These are phyloP conservation scores for Neonectria ditissima DNA, from an alignment of 2,329 filamentous ascomycete species.

Conservation along the genomic window DNA sequence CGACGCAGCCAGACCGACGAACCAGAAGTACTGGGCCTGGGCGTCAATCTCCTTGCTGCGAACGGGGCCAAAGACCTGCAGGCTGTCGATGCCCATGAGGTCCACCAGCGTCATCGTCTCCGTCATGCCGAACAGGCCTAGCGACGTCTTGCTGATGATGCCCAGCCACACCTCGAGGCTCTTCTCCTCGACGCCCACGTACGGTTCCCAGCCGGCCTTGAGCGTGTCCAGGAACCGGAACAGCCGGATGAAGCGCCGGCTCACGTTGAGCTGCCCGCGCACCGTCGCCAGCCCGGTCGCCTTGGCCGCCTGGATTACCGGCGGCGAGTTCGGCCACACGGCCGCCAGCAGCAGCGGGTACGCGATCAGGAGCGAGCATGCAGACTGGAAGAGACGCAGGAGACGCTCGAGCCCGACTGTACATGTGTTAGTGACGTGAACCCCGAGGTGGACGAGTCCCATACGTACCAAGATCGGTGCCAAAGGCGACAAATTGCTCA, in stretches of 20 bases:
- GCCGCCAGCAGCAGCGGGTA: constrained; percentile 56
- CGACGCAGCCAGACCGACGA: constrained; percentile 69
- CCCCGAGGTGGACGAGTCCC: constrained; percentile 25
- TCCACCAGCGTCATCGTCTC: constrained; percentile 74
- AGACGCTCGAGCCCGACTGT: constrained; percentile 72
- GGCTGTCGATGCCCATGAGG: constrained; percentile 55
- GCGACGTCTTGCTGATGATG: constrained; percentile 67
- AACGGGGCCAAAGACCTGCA: constrained; percentile 65
- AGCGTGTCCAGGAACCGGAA: constrained; percentile 76
- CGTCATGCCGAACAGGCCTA: constrained; percentile 75
- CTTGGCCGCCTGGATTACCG: constrained; percentile 43
- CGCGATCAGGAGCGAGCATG: constrained; percentile 60
- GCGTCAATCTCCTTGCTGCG: constrained; percentile 60
- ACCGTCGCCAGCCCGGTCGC: constrained; percentile 51
- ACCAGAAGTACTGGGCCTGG: constrained; percentile 78
- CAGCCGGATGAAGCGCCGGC: constrained; percentile 73
- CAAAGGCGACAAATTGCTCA: constrained; percentile 57
- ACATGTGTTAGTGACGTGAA: constrained; percentile 24
- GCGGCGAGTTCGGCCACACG: constrained; percentile 41
- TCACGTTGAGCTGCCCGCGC: constrained; percentile 58
- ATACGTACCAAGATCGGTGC: constrained; percentile 60
- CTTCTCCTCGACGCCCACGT: constrained; percentile 44
- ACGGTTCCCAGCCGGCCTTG: constrained; percentile 60
- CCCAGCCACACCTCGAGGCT: constrained; percentile 61
- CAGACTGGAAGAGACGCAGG: constrained; percentile 68